phyloP scores from a whole-genome alignment of 495 filamentous ascomycete genomes.

The Cercophora samala region DNA sequence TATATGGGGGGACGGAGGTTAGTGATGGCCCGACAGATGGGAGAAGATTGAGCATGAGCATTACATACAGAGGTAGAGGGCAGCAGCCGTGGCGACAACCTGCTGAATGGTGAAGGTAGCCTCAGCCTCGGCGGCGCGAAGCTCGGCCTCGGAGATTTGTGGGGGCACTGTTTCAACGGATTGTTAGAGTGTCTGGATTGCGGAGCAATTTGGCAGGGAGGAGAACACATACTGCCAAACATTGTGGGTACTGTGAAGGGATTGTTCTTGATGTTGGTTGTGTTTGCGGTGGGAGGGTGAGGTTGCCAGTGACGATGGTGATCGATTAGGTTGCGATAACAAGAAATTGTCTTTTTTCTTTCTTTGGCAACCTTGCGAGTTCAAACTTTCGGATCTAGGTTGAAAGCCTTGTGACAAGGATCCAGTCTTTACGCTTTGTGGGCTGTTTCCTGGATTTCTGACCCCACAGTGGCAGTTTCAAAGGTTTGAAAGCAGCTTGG shows the following conservation, averaged over 20 bases:
- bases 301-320: neutral
- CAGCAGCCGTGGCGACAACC: constrained; percentile 57
- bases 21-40: neutral
- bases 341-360: neutral
- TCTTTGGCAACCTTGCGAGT: neutral
- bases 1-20: constrained; percentile 30
- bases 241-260: neutral
- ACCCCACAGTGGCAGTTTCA: neutral
- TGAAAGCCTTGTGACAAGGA: neutral
- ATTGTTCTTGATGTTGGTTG: neutral
- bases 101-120: constrained; percentile 63
- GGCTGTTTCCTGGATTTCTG: neutral
- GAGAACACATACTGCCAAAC: neutral
- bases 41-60: neutral
- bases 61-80: constrained; percentile 79
- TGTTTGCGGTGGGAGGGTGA: neutral
- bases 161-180: constrained; percentile 45
- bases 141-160: constrained; percentile 49
- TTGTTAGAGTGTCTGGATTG: neutral
- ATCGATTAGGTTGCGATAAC: neutral
- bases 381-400: neutral
- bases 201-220: neutral
- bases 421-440: neutral
- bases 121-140: constrained; percentile 64
- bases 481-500: neutral